Conservation (phyloP, 1,284 basidiomycete genomes). For the Boletus semigastroideus region DNA sequence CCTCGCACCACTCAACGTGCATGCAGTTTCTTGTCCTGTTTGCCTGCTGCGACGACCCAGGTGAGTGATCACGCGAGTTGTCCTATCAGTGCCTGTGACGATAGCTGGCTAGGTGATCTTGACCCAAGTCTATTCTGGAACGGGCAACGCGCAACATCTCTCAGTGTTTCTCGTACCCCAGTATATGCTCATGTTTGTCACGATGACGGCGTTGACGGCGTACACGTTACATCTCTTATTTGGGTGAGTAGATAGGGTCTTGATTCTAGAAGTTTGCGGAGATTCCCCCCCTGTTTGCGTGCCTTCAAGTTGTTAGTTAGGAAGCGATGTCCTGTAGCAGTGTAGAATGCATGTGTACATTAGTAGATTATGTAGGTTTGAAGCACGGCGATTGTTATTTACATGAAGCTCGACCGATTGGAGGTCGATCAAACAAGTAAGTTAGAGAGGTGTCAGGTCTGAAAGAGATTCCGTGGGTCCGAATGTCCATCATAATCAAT, state of each 20-base stretch:
- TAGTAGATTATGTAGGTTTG: not conserved
- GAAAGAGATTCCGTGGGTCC: no score
- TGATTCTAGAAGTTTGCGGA: no score
- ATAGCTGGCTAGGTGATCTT: constrained; percentile 47
- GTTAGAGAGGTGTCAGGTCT: no score
- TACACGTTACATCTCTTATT: constrained; percentile 57
- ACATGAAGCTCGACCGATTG: no score
- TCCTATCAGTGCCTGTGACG: no score
- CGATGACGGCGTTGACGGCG: constrained; percentile 59
- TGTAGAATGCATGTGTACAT: no score
- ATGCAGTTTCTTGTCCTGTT: constrained; percentile 58
- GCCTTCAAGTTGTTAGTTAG: not conserved
- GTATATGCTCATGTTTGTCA: constrained; percentile 62
- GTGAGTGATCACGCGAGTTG: constrained; percentile 27
- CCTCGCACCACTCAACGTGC: not conserved
- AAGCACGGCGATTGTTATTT: no score
- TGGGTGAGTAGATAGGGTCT: constrained; percentile 3
- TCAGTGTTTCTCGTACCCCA: constrained; percentile 67
- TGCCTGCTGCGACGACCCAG: constrained; percentile 65
- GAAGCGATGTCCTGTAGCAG: no score
- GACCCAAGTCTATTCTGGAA: constrained; percentile 67
- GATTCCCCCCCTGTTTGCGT: not conserved
- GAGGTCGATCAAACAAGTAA: no score
- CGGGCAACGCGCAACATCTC: constrained; percentile 60
- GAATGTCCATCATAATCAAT: no score